Evolutionary conservation across 495 filamentous ascomycete species (phyloP).

Genomic region (Aspergillus indologenus): DNA sequence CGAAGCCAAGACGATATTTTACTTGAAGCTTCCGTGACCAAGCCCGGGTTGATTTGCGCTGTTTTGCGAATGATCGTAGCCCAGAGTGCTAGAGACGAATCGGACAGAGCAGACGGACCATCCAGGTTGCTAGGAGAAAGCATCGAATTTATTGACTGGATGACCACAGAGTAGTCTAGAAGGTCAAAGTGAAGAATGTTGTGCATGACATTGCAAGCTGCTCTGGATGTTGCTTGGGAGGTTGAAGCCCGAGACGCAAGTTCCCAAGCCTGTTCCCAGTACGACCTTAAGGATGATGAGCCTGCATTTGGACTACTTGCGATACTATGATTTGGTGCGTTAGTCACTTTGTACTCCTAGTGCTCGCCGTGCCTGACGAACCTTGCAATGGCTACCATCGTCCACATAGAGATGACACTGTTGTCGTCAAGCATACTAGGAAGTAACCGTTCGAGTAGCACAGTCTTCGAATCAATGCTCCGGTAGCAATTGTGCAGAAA

Average conservation of each 20-base stretch:
- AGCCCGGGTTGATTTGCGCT: slow-evolving; percentile 54
- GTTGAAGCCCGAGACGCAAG: slow-evolving; percentile 66
- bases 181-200: slow-evolving; percentile 61
- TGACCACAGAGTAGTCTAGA: slow-evolving; percentile 59
- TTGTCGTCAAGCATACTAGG: slow-evolving; percentile 56
- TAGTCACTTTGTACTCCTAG: slow-evolving; percentile 4
- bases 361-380: slow-evolving; percentile 20
- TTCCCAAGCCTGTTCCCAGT: slow-evolving; percentile 77
- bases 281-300: slow-evolving; percentile 26
- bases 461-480: slow-evolving; percentile 39
- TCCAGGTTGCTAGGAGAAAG: slow-evolving; percentile 72
- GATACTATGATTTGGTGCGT: slow-evolving; percentile 26
- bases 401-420: slow-evolving; percentile 54
- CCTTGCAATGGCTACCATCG: slow-evolving; percentile 64
- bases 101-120: slow-evolving; percentile 75
- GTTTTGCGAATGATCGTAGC: slow-evolving; percentile 56
- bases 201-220: slow-evolving; percentile 74
- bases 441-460: slow-evolving; percentile 46
- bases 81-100: slow-evolving; percentile 76
- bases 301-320: slow-evolving; percentile 27
- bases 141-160: slow-evolving; percentile 64
- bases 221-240: slow-evolving; percentile 66
- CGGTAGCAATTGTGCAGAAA: slow-evolving; percentile 56
- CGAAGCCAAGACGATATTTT: slow-evolving; percentile 76
- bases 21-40: slow-evolving; percentile 60